Evolutionary conservation across 1,139 yeast genomes (phyloP).

Genomic region (Blastobotrys niveus): DNA sequence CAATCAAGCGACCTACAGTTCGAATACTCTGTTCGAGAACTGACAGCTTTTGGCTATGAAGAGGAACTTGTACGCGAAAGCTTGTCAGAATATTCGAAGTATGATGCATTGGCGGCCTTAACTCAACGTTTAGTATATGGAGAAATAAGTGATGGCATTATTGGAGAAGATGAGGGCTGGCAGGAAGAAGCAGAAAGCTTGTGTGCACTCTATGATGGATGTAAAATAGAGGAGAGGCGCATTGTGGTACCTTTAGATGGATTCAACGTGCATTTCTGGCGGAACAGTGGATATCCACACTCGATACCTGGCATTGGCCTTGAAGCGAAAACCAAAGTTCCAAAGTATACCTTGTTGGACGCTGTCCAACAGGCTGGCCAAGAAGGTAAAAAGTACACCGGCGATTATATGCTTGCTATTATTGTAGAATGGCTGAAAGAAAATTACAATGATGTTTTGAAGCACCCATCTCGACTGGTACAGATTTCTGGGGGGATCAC

Average conservation of each 20-base stretch:
- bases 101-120: slow-evolving; percentile 16
- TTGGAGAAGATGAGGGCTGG: not conserved
- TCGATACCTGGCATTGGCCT: slow-evolving; percentile 13
- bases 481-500: slow-evolving; percentile 36
- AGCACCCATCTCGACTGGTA: slow-evolving; percentile 68
- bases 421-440: slow-evolving; percentile 72
- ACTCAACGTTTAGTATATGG: slow-evolving; percentile 34
- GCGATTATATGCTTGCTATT: slow-evolving; percentile 62
- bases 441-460: slow-evolving; percentile 50
- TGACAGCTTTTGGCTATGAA: slow-evolving; percentile 65
- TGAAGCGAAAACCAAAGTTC: slow-evolving; percentile 36
- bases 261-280: slow-evolving; percentile 7
- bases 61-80: slow-evolving; percentile 54
- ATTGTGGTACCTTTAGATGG: slow-evolving; percentile 30
- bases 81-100: slow-evolving; percentile 36
- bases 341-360: slow-evolving; percentile 70
- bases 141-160: not conserved
- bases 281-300: slow-evolving; percentile 8
- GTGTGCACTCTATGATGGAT: slow-evolving; percentile 3
- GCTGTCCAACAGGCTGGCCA: slow-evolving; percentile 44
- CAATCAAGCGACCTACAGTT: slow-evolving; percentile 38
- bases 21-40: slow-evolving; percentile 49
- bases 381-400: slow-evolving; percentile 44
- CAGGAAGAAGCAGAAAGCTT: slow-evolving; percentile 9
- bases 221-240: slow-evolving; percentile 20